phyloP scores from a whole-genome alignment of 768 basidiomycete species.

The Suillus alpinus region DNA sequence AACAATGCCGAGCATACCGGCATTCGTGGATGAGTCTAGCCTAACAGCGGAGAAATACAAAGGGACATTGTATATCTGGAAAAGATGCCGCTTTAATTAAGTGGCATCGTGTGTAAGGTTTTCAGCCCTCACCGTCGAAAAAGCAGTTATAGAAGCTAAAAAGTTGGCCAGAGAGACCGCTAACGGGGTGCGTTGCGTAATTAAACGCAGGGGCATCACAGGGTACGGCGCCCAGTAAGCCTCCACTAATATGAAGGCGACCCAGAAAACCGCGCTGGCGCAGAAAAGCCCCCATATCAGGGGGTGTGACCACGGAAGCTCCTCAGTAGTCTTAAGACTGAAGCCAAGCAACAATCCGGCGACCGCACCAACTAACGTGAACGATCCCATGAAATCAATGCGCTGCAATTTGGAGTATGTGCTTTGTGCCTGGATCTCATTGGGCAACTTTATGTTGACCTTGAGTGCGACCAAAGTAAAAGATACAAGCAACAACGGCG shows the following conservation, averaged over 20 bases:
- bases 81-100: constrained; percentile 11
- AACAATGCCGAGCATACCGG: constrained; percentile 50
- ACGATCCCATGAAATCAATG: constrained; percentile 82
- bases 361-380: constrained; percentile 72
- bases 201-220: constrained; percentile 83
- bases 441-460: constrained; percentile 75
- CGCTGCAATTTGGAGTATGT: constrained; percentile 65
- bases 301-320: constrained; percentile 73
- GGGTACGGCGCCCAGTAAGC: constrained; percentile 76
- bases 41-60: constrained; percentile 87
- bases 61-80: constrained; percentile 80
- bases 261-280: constrained; percentile 50
- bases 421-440: constrained; percentile 57
- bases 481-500: constrained; percentile 74
- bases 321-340: constrained; percentile 75
- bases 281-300: constrained; percentile 65
- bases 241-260: constrained; percentile 76
- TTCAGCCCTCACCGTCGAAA: constrained; percentile 60
- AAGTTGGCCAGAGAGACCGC: constrained; percentile 81
- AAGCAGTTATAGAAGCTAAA: constrained; percentile 71
- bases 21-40: constrained; percentile 59
- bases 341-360: constrained; percentile 74
- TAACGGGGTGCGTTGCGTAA: constrained; percentile 75
- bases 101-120: neutral
- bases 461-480: constrained; percentile 69